Evolutionary conservation across 1,139 yeast genomes (phyloP).

Genomic region (Magnusiomyces magnusii): DNA sequence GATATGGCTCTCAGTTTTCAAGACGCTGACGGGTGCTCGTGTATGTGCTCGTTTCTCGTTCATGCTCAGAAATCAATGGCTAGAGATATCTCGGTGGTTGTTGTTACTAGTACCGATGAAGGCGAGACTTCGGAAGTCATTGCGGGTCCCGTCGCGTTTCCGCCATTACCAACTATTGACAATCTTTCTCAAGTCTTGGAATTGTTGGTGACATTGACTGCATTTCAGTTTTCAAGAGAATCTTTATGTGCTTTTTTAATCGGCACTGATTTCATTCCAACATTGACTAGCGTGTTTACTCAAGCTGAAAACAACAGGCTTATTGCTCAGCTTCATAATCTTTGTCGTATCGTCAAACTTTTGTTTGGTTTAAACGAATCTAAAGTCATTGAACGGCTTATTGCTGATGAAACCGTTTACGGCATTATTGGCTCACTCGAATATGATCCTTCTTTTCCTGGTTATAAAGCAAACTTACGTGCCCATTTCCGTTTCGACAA

Average conservation of each 20-base stretch:
- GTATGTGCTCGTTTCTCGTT: slow-evolving; percentile 72
- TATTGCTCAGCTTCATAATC: slow-evolving; percentile 48
- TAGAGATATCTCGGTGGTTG: slow-evolving; percentile 64
- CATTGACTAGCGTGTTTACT: slow-evolving; percentile 47
- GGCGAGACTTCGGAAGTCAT: slow-evolving; percentile 63
- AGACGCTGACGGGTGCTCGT: slow-evolving; percentile 83
- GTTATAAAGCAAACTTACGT: slow-evolving; percentile 70
- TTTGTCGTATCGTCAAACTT: slow-evolving; percentile 68
- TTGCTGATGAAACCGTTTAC: slow-evolving; percentile 52
- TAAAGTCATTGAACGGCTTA: slow-evolving; percentile 54
- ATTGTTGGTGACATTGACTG: slow-evolving; percentile 30
- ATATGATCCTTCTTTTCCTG: slow-evolving; percentile 82
- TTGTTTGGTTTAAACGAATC: slow-evolving; percentile 61
- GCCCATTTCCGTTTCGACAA: slow-evolving; percentile 51
- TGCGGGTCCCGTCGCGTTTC: slow-evolving; percentile 71
- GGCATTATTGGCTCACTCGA: slow-evolving; percentile 80
- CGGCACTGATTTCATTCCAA: slow-evolving; percentile 42
- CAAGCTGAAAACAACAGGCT: slow-evolving; percentile 47
- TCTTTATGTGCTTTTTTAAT: slow-evolving; percentile 27
- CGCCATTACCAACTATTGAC: slow-evolving; percentile 46
- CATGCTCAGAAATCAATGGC: slow-evolving; percentile 57
- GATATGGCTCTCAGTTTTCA: slow-evolving; percentile 91
- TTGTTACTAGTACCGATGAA: slow-evolving; percentile 43
- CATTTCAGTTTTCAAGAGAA: slow-evolving; percentile 31
- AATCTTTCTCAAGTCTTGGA: slow-evolving; percentile 40